These are phyloP conservation scores for Fraxinus baroniana DNA, from an alignment of 305 asterid species.

Conservation along the genomic window DNA sequence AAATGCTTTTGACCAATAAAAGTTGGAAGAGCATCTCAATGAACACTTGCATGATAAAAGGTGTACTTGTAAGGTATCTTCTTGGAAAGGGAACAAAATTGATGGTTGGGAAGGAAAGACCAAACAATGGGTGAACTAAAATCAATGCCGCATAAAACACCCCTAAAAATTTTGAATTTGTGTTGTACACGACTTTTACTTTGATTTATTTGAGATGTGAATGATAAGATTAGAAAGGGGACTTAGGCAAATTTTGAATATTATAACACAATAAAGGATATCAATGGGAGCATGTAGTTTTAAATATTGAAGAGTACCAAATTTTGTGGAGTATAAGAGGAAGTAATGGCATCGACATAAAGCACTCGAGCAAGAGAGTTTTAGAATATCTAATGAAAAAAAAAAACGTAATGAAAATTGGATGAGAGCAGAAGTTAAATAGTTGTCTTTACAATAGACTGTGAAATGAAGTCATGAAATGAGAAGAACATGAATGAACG, in stretches of 20 bases:
- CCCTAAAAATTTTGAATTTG: slow-evolving; percentile 24
- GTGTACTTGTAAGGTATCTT: slow-evolving; percentile 15
- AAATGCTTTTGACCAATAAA: not conserved
- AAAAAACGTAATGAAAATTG: not conserved
- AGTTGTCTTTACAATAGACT: not conserved
- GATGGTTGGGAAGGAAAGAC: slow-evolving; percentile 32
- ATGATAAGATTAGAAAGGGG: not conserved
- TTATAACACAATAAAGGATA: not conserved
- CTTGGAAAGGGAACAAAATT: slow-evolving; percentile 4
- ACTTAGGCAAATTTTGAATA: slow-evolving; percentile 1
- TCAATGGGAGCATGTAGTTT: not conserved
- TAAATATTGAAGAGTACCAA: not conserved
- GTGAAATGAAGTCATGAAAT: not conserved
- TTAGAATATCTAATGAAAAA: not conserved
- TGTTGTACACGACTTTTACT: slow-evolving; percentile 9
- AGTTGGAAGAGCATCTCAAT: not conserved
- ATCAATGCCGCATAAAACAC: slow-evolving; percentile 5
- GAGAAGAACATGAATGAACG: not conserved
- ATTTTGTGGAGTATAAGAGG: not conserved
- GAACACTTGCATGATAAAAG: slow-evolving; percentile 1
- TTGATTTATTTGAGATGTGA: slow-evolving; percentile 11
- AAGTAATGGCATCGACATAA: not conserved
- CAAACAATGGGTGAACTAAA: slow-evolving; percentile 30
- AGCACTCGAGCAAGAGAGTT: not conserved
- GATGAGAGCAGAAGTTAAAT: not conserved